These are phyloP conservation scores for Xylaria curta DNA, from an alignment of 495 filamentous ascomycete species.

Conservation along the genomic window DNA sequence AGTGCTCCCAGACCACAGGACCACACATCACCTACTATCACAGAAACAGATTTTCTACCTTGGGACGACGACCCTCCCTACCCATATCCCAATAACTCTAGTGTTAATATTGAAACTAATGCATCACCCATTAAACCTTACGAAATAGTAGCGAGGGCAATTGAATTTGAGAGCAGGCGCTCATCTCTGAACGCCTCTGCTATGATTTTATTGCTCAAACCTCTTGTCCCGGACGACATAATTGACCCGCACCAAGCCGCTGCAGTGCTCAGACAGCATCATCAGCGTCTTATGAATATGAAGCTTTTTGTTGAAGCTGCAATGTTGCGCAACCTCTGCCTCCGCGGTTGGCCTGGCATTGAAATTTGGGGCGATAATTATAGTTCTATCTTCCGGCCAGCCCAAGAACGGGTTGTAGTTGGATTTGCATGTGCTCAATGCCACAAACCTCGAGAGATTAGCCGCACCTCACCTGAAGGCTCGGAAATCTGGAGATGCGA, in stretches of 20 bases:
- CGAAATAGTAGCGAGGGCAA: slow-evolving; percentile 52
- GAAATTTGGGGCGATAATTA: slow-evolving; percentile 56
- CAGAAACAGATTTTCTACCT: slow-evolving; percentile 57
- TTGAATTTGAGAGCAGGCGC: slow-evolving; percentile 53
- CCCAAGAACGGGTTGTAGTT: slow-evolving; percentile 53
- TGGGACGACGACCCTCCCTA: slow-evolving; percentile 56
- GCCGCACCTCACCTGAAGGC: slow-evolving; percentile 40
- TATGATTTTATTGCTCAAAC: slow-evolving; percentile 59
- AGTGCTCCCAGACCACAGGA: slow-evolving; percentile 34
- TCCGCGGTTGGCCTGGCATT: slow-evolving; percentile 55
- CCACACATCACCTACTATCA: slow-evolving; percentile 47
- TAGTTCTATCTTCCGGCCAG: slow-evolving; percentile 64
- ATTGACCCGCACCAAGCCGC: slow-evolving; percentile 55
- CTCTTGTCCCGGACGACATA: slow-evolving; percentile 54
- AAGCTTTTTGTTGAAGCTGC: slow-evolving; percentile 72
- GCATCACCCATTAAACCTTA: slow-evolving; percentile 54
- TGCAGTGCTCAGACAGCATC: slow-evolving; percentile 68
- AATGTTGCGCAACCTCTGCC: slow-evolving; percentile 70
- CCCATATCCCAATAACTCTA: slow-evolving; percentile 40
- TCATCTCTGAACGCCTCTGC: slow-evolving; percentile 57
- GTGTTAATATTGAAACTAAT: slow-evolving; percentile 21
- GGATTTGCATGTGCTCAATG: slow-evolving; percentile 59
- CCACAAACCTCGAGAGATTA: slow-evolving; percentile 59
- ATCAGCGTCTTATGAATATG: slow-evolving; percentile 67
- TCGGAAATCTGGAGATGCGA: slow-evolving; percentile 55